These are phyloP conservation scores for Lophiotrema nucula DNA, from an alignment of 495 filamentous ascomycete genomes.

Conservation along the genomic window DNA sequence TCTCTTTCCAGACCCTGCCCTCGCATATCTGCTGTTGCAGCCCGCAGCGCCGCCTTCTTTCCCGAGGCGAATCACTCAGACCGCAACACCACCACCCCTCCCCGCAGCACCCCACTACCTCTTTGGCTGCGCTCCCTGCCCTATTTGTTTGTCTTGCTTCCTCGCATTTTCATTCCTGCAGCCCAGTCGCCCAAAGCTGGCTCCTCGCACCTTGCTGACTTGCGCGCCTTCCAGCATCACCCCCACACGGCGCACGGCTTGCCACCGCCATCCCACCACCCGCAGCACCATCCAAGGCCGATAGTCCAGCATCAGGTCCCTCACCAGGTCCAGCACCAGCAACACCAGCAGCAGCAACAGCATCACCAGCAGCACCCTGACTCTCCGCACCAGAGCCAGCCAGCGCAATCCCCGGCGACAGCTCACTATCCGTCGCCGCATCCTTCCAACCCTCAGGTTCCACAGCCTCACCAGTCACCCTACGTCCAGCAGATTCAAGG, in stretches of 20 bases:
- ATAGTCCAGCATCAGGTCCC: conserved; percentile 34
- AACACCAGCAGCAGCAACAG: conserved; percentile 39
- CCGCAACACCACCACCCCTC: conserved; percentile 13
- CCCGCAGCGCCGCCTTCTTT: conserved; percentile 2
- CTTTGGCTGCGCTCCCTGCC: conserved; percentile 12
- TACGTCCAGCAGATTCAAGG: conserved; percentile 41
- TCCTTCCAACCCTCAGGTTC: conserved; percentile 38
- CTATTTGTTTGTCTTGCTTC: conserved; percentile 20
- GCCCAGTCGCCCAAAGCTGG: neutral
- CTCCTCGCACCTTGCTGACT: conserved; percentile 24
- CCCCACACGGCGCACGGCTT: conserved; percentile 43
- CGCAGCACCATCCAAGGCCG: conserved; percentile 32
- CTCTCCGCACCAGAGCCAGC: conserved; percentile 41
- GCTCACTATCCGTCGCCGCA: conserved; percentile 45
- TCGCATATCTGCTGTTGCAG: conserved; percentile 30
- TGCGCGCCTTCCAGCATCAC: conserved; percentile 39
- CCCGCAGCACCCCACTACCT: conserved; percentile 7
- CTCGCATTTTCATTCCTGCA: neutral
- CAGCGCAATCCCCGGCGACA: conserved; percentile 35
- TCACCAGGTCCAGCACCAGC: conserved; percentile 27
- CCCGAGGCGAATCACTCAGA: conserved; percentile 23
- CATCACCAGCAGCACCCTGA: conserved; percentile 44
- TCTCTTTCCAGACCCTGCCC: conserved; percentile 26
- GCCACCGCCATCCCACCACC: conserved; percentile 42
- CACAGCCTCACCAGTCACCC: conserved; percentile 43